Conservation (phyloP, 345 rosid genomes). For the Eucalyptus marginata region DNA sequence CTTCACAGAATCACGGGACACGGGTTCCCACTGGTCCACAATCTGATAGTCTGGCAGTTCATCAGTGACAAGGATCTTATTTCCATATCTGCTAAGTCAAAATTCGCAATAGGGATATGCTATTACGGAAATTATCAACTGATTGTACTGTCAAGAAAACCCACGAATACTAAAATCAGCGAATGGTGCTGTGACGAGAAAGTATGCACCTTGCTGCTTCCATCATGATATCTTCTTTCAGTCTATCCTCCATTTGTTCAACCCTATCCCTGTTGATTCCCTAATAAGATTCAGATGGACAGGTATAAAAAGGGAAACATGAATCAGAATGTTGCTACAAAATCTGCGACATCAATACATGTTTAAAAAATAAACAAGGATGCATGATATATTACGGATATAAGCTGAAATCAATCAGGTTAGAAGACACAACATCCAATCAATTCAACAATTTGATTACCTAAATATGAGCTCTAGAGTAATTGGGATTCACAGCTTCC, state of each 20-base stretch:
- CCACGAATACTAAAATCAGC: not conserved
- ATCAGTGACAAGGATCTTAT: conserved; percentile 96
- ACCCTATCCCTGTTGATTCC: conserved; percentile 85
- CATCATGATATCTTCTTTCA: conserved; percentile 79
- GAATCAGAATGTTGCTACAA: not conserved
- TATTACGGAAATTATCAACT: not conserved
- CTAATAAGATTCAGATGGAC: conserved; percentile 11
- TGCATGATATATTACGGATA: not conserved
- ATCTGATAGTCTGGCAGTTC: conserved; percentile 97
- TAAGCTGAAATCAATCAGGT: not conserved
- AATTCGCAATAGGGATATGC: conserved; percentile 1
- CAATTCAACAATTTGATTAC: not conserved
- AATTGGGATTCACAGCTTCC: not conserved
- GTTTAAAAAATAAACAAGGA: not conserved
- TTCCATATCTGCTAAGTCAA: conserved; percentile 67
- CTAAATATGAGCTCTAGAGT: not conserved
- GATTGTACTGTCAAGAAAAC: not conserved
- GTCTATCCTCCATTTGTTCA: conserved; percentile 89
- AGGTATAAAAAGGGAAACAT: not conserved
- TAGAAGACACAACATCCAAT: not conserved
- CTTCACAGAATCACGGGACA: conserved; percentile 77
- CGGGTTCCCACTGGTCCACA: conserved; percentile 99
- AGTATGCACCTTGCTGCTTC: conserved; percentile 74
- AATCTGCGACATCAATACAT: not conserved
- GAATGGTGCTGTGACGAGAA: not conserved